Conservation (phyloP, 2,329 filamentous ascomycete genomes). For the Corynespora cassiicola region DNA sequence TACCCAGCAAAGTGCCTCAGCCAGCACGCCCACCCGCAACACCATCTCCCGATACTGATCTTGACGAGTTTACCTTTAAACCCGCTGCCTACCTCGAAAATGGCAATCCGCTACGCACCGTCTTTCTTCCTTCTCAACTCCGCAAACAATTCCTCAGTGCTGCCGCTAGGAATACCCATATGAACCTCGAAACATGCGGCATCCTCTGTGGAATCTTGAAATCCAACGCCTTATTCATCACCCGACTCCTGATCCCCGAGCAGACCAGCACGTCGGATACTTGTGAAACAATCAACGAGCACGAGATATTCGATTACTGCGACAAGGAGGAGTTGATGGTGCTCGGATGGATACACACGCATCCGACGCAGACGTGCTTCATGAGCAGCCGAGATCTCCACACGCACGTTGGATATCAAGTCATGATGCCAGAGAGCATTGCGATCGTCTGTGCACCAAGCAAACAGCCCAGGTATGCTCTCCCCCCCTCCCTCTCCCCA, state of each 20-base stretch:
- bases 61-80: slow-evolving; percentile 77
- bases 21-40: slow-evolving; percentile 29
- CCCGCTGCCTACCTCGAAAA: slow-evolving; percentile 90
- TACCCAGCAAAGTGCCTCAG: slow-evolving; percentile 30
- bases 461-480: slow-evolving; percentile 73
- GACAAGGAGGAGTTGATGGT: slow-evolving; percentile 83
- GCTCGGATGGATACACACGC: slow-evolving; percentile 97
- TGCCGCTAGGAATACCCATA: slow-evolving; percentile 76
- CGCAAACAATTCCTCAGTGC: slow-evolving; percentile 76
- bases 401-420: slow-evolving; percentile 92
- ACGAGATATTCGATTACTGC: slow-evolving; percentile 86
- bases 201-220: slow-evolving; percentile 90
- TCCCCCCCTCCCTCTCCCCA: background rate
- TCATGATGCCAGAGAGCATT: slow-evolving; percentile 95
- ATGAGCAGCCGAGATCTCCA: slow-evolving; percentile 95
- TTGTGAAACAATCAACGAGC: slow-evolving; percentile 91
- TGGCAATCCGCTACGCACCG: slow-evolving; percentile 81
- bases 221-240: slow-evolving; percentile 92
- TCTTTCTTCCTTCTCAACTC: slow-evolving; percentile 83
- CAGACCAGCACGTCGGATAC: slow-evolving; percentile 91
- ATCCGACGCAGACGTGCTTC: slow-evolving; percentile 95
- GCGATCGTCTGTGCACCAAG: slow-evolving; percentile 94
- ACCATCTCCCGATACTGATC: slow-evolving; percentile 42
- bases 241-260: slow-evolving; percentile 85
- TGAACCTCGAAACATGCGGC: slow-evolving; percentile 91